Evolutionary conservation across 306 rosid genomes (phyloP).

Genomic region (Vigna trinervia): DNA sequence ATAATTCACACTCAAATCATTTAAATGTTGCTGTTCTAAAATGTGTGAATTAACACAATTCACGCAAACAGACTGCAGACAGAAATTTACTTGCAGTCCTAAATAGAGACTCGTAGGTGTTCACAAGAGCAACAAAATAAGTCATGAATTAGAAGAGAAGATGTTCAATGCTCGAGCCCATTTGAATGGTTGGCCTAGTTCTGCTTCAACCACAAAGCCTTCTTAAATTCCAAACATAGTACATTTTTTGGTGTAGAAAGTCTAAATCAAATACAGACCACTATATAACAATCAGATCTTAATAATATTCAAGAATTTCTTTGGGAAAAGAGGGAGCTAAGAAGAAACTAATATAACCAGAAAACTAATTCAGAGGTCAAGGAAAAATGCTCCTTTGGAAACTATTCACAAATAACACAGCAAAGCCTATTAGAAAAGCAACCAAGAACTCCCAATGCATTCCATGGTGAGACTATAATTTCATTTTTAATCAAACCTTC

Average conservation of each 20-base stretch:
- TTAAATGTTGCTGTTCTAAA: background rate
- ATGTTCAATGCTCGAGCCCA: background rate
- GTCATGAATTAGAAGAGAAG: conserved; percentile 14
- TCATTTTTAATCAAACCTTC: background rate
- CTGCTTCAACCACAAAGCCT: conserved; percentile 22
- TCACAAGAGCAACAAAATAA: conserved; percentile 8
- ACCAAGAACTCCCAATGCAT: background rate
- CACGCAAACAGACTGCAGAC: too few species aligned
- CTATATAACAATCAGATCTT: too few species aligned
- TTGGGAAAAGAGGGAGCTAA: too few species aligned
- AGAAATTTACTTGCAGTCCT: background rate
- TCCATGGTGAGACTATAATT: background rate
- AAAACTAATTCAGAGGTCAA: too few species aligned
- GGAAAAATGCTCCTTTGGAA: too few species aligned
- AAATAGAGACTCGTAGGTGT: background rate
- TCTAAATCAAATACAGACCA: too few species aligned
- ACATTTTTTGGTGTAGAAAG: background rate
- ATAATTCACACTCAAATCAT: background rate
- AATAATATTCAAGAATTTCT: too few species aligned
- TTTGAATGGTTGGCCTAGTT: background rate
- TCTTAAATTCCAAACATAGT: background rate
- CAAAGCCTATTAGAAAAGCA: too few species aligned
- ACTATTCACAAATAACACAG: too few species aligned
- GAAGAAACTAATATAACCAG: too few species aligned
- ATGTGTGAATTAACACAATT: too few species aligned